phyloP scores from a whole-genome alignment of 306 rosid genomes.

The Dryas alaskensis region DNA sequence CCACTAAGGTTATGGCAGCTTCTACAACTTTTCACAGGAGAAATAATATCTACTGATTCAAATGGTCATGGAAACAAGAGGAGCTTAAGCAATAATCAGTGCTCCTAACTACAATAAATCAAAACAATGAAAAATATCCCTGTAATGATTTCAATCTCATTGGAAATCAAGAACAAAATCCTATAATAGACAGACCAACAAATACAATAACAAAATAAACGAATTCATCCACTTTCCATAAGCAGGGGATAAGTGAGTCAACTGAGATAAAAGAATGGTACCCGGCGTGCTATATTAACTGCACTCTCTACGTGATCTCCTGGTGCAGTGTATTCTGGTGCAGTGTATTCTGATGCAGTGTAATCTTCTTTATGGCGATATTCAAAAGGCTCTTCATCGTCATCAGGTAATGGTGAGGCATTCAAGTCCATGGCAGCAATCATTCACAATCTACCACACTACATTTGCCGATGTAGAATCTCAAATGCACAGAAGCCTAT shows the following conservation, averaged over 20 bases:
- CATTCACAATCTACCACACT: conserved; percentile 62
- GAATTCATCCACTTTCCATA: conserved; percentile 24
- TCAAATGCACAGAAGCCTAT: not conserved
- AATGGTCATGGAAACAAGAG: conserved; percentile 11
- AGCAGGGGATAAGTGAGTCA: conserved; percentile 2
- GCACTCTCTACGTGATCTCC: conserved; percentile 77
- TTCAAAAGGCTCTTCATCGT: conserved; percentile 78
- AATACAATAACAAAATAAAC: conserved; percentile 1
- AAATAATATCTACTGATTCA: not conserved
- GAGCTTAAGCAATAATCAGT: conserved; percentile 8
- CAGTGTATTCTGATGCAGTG: conserved; percentile 46
- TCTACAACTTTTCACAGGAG: not conserved
- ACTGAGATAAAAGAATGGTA: conserved; percentile 23
- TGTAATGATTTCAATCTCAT: not conserved
- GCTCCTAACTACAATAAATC: not conserved
- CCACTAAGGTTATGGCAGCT: not conserved
- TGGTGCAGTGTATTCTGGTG: conserved; percentile 53
- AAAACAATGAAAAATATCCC: not conserved
- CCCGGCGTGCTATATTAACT: conserved; percentile 91
- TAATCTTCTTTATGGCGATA: conserved; percentile 35
- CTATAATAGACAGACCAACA: not conserved
- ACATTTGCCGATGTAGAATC: conserved; percentile 40
- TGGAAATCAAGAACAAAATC: not conserved
- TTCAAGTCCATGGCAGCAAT: conserved; percentile 95
- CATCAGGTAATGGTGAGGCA: conserved; percentile 95